phyloP scores from a whole-genome alignment of 176 grass and related monocot species.

The Juncus inflexus region DNA sequence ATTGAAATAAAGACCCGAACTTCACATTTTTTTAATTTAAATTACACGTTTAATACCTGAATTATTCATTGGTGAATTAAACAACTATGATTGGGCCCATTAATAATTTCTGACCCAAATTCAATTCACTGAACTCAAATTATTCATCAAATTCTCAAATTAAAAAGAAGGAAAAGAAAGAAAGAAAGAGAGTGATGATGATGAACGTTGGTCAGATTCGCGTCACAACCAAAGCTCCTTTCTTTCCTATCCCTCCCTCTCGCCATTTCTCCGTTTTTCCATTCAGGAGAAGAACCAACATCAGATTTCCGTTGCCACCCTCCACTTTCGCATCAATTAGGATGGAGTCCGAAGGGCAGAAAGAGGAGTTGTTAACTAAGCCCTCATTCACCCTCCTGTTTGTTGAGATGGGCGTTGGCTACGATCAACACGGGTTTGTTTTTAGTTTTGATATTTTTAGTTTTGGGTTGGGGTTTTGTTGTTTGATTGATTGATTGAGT shows the following conservation, averaged over 20 bases:
- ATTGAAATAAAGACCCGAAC: too few species aligned
- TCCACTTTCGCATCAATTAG: neutral
- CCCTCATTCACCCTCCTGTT: constrained; percentile 68
- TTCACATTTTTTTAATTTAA: too few species aligned
- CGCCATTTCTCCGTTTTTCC: neutral
- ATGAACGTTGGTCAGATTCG: constrained; percentile 4
- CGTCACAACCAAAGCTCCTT: neutral
- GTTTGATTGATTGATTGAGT: too few species aligned
- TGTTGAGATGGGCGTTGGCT: constrained; percentile 97
- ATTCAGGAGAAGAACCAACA: constrained; percentile 5
- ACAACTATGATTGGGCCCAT: too few species aligned
- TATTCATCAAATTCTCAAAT: too few species aligned
- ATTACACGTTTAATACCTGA: too few species aligned
- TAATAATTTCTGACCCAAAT: too few species aligned
- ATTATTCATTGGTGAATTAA: too few species aligned
- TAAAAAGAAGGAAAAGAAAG: neutral
- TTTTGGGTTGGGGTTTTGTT: neutral
- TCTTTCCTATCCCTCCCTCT: neutral
- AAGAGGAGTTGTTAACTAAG: neutral
- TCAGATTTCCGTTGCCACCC: neutral
- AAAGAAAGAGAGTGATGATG: constrained; percentile 18
- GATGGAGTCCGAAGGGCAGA: constrained; percentile 14
- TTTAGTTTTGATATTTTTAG: neutral
- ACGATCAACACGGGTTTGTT: constrained; percentile 80
- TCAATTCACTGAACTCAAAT: too few species aligned